A percentile compares a stretch with the other conserved stretches of the same genome.
Conservation (phyloP, 2,329 filamentous ascomycete species). For the Dactylellina leptospora region DNA sequence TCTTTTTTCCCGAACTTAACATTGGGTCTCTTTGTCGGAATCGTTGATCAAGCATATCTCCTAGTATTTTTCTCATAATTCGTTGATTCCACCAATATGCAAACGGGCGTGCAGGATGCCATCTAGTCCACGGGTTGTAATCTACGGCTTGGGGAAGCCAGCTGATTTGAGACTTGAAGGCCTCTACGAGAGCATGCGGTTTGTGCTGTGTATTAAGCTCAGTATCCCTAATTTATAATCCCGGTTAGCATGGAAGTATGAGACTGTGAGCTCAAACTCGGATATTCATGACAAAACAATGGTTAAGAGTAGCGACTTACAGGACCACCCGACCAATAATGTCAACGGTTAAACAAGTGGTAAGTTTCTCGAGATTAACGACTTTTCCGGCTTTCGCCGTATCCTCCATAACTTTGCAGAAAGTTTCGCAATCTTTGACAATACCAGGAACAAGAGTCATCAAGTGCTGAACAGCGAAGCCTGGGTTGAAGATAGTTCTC, state of each 20-base stretch:
- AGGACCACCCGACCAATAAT: constrained; percentile 52
- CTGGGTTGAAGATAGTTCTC: constrained; percentile 60
- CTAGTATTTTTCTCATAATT: constrained; percentile 35
- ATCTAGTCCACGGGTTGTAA: constrained; percentile 37
- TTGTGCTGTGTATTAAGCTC: constrained; percentile 34
- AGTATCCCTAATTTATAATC: constrained; percentile 6
- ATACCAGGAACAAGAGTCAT: constrained; percentile 59
- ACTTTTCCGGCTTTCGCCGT: constrained; percentile 55
- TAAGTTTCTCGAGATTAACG: constrained; percentile 57
- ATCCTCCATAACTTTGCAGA: constrained; percentile 55
- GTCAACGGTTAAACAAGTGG: constrained; percentile 50
- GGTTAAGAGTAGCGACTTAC: constrained; percentile 39
- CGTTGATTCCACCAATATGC: constrained; percentile 46
- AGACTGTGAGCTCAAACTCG: neutral
- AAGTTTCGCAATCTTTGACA: constrained; percentile 58
- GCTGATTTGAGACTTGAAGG: constrained; percentile 47
- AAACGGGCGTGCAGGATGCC: constrained; percentile 32
- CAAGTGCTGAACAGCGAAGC: constrained; percentile 60
- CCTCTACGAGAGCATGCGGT: constrained; percentile 40
- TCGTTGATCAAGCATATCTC: constrained; percentile 40
- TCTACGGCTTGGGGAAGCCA: constrained; percentile 15
- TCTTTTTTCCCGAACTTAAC: constrained; percentile 11
- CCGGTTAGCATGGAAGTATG: neutral
- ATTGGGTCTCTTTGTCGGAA: constrained; percentile 24
- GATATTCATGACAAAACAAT: neutral